These are phyloP conservation scores for Carex cristatella DNA, from an alignment of 176 grass and related monocot genomes.

Conservation along the genomic window DNA sequence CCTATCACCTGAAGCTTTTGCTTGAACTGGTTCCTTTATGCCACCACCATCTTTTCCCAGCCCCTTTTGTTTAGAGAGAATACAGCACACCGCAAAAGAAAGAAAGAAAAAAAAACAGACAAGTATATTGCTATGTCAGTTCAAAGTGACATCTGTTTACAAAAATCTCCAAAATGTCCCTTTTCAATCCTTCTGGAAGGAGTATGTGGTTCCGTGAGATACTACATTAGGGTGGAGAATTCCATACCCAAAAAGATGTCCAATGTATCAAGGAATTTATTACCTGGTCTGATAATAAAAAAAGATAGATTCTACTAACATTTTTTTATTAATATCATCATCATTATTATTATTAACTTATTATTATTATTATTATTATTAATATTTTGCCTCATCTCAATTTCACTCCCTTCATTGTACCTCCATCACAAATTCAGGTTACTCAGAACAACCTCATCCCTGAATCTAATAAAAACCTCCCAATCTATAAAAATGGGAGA, in stretches of 20 bases:
- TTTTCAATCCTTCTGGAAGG: conserved; percentile 11
- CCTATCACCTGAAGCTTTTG: conserved; percentile 67
- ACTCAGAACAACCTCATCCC: background rate
- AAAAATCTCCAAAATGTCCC: background rate
- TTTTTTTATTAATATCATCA: background rate
- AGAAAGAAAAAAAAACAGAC: conserved; percentile 21
- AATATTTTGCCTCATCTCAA: background rate
- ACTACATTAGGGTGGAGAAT: conserved; percentile 1
- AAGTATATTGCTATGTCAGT: conserved; percentile 16
- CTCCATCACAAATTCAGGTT: background rate
- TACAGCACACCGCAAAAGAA: conserved; percentile 31
- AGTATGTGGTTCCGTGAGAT: background rate
- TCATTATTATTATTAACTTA: background rate
- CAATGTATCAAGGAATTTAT: background rate
- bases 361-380: background rate
- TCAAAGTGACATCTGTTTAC: conserved; percentile 9
- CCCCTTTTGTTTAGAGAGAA: conserved; percentile 63
- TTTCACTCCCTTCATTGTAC: background rate
- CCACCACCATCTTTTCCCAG: conserved; percentile 89
- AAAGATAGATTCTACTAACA: background rate
- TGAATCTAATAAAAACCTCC: background rate
- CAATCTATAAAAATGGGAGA: background rate
- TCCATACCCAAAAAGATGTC: background rate
- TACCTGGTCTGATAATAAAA: background rate
- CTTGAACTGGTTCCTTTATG: conserved; percentile 93